Evolutionary conservation across 192 early-diverging fungal species (phyloP), one percentile per base, ranked within the genome.

Genomic region (Podila minutissima): DNA sequence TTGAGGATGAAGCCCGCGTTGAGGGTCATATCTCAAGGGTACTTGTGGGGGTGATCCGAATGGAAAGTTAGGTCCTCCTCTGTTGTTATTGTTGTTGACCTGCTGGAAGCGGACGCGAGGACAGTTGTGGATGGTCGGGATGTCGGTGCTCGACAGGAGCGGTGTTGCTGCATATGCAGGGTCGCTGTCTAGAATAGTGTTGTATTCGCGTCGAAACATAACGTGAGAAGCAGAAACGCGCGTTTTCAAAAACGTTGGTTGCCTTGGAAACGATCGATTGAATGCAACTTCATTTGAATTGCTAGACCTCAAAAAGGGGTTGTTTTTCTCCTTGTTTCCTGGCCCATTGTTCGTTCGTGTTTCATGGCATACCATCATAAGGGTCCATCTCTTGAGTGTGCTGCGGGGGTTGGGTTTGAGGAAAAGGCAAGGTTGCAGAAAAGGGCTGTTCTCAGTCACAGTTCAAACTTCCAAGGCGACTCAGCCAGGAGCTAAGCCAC

Each of bases 91-190:
- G 17, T 59, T 50, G 10, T 72, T 60, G 49, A 58, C 65, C 5
- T 62, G 59, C 9, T 70, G 64, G 46, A 79, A 72, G 13, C 72
- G 81, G 28, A 69, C 64, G 15, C 64, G 81, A 28, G 83, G 82
- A 38, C 75, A 74, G 22, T 84, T 85, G 22, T 67, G 46, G 13
- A 81, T 28, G 10, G 88, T 84, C 29, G 88, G 88, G 17, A 81
- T 82, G 5, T 75, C 81, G n/a, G 85, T 83, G 9, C 65, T 71
- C 11, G 88, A 85, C 62, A 77, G 26, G 12, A 89, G 59, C 19
- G 67, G 83, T 24, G 88, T 84, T 20, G 66, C 60, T 15, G 74
- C 75, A 62, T 82, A 89, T 7, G 74, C 87, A 13, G 84, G 86
- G 57, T 85, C 85, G 24, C 63, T 62, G 26, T 88, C 88, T 84